Base-by-base conservation (phyloP, 2,329 filamentous ascomycete species). In the Aspergillaceae sp. region DNA sequence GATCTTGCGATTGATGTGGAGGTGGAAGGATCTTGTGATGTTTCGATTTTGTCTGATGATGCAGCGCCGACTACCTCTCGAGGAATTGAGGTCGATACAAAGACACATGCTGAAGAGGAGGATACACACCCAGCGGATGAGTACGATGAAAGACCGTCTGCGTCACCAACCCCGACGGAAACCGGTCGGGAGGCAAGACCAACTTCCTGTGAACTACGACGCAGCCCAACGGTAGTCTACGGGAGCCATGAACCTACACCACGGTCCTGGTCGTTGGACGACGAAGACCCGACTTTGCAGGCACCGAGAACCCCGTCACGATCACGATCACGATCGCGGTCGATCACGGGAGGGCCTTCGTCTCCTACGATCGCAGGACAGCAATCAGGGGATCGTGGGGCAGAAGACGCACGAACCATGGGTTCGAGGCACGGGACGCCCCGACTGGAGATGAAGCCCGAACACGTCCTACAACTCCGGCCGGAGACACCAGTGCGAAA, bases 281-380 rank as follows among this genome's bases (percentile, higher is more conserved):
- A 65, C 7, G 43, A 50, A 19, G 19, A 19, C 19, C 19, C 19
- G 2, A 19, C 19, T 19, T 19, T 19, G 19, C 19, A 19, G 19
- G 19, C 19, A 3, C 45, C 55, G 3, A 48, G 40, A n/a, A 47
- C 50, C 3, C 51, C 54, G 29, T 54, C 68, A 7, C 58, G 58
- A 10, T 59, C 66, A 32, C 55, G 54, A 19, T 68, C 62, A 40
- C 62, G 59, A 36, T 65, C 61, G 28, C 61, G 50, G 5, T 51
- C 52, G 50, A 11, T 55, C 53, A 44, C 51, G 44, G 60, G 60
- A 29, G 32, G 56, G 7, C 47, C 58, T 41, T 64, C 65, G 19
- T 69, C 69, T 29, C 62, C 67, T 19, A 68, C 75, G 1, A 80
- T 80, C 51, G 68, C 68, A 30, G 78, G 80, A 58, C 56, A 70